Evolutionary conservation across 306 rosid species (phyloP), one percentile per base, ranked within the genome.

Genomic region (Cyamopsis tetragonoloba): DNA sequence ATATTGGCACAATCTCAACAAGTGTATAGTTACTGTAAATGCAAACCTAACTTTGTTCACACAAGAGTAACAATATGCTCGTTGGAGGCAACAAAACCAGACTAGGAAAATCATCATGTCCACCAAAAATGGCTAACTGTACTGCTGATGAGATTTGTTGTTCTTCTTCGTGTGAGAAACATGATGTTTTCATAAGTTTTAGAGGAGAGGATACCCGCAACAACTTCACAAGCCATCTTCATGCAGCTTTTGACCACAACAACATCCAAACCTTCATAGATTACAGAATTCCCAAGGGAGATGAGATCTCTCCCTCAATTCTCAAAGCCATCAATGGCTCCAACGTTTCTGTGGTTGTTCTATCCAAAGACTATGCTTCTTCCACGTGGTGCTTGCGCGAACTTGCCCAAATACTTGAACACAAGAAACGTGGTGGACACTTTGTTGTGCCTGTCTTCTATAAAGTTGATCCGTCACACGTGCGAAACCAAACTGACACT

Each of bases 371-470:
- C 37, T 62, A 62, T n/a, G 68, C 53, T 62, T 41, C 68, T 14
- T 62, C 68, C 35, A 69, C 51, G 0, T 69, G 74, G 65, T 55
- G 74, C 42, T 27, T 69, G 65, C 43, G 39, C n/a, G 74, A 69
- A 19, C 66, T 69, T 7, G 4, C 8, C 32, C 10, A 41, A 42
- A 69, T 69, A 55, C 30, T 69, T 3, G 46, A 69, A 44, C 51
- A 11, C 31, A 69, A 28, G 34, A 42, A 28, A 18, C 55, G 15
- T 6, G 55, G 32, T 2, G 66, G 15, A 20, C 66, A 69, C 5
- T 1, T 55, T 27, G 66, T 69, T 6, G 0, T 69, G 17, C 74
- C 74, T 11, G 74, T 69, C 20, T 69, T 69, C 65, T 69, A 39
- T n/a, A 55, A 55, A 66, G 6, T 69, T 27, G 66, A 69, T 5